Evolutionary conservation across 1,284 basidiomycete species (phyloP).

Genomic region (Boletus mariae): DNA sequence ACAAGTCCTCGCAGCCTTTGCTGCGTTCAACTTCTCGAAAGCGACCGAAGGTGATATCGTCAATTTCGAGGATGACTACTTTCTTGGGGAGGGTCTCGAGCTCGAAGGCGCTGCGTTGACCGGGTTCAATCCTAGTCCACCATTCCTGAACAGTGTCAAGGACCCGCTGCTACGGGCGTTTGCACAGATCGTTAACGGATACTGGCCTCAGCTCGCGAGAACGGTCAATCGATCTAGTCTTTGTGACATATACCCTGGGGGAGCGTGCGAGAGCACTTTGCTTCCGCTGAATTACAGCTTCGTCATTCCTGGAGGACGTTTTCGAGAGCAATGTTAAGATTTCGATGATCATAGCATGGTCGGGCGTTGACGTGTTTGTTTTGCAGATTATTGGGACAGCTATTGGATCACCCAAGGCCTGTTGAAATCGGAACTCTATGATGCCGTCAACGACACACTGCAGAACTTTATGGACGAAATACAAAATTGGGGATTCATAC

Average conservation of each 20-base stretch:
- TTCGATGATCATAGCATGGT: constrained; percentile 4
- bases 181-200: constrained; percentile 74
- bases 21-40: constrained; percentile 44
- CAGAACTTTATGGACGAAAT: constrained; percentile 94
- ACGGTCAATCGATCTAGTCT: constrained; percentile 68
- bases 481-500: constrained; percentile 79
- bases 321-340: constrained; percentile 59
- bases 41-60: constrained; percentile 59
- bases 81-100: constrained; percentile 83
- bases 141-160: constrained; percentile 70
- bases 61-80: constrained; percentile 73
- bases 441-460: constrained; percentile 72
- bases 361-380: constrained; percentile 6
- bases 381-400: constrained; percentile 75
- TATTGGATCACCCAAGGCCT: constrained; percentile 88
- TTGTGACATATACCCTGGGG: constrained; percentile 50
- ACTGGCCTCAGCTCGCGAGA: constrained; percentile 79
- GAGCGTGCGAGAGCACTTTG: constrained; percentile 73
- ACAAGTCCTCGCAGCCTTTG: constrained; percentile 69
- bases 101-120: constrained; percentile 61
- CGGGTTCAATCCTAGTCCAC: constrained; percentile 62
- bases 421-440: constrained; percentile 72
- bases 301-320: constrained; percentile 81
- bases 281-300: constrained; percentile 90
- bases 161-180: constrained; percentile 73